Evolutionary conservation across 192 early-diverging fungal genomes (phyloP).

Genomic region (Chytriomyces hyalinus): DNA sequence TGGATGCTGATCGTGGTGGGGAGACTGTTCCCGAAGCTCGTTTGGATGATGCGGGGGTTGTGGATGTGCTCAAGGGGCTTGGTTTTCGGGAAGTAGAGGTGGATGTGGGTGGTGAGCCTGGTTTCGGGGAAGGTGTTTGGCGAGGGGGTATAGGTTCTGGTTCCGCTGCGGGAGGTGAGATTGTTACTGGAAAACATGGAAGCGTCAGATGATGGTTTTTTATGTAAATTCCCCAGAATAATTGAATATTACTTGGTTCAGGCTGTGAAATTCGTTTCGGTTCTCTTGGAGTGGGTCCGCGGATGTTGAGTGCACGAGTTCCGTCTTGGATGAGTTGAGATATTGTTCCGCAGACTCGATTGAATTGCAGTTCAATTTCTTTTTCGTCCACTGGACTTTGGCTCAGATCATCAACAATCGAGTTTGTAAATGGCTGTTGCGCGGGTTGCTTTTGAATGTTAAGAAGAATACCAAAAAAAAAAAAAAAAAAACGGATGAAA

Average conservation of each 20-base stretch:
- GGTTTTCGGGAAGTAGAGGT: not conserved
- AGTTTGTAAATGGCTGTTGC: not conserved
- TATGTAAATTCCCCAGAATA: too few species aligned
- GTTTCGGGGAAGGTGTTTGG: too few species aligned
- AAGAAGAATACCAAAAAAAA: not conserved
- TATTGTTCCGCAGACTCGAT: conserved; percentile 42
- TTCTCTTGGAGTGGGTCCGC: too few species aligned
- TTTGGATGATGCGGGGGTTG: not conserved
- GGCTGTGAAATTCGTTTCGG: too few species aligned
- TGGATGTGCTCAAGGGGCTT: not conserved
- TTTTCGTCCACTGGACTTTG: conserved; percentile 21
- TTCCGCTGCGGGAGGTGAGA: too few species aligned
- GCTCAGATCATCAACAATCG: not conserved
- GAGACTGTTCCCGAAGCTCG: not conserved
- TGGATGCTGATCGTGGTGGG: not conserved
- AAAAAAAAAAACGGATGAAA: not conserved
- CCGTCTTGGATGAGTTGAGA: conserved; percentile 43
- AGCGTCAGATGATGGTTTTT: too few species aligned
- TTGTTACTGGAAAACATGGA: too few species aligned
- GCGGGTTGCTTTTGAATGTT: not conserved
- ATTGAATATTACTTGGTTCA: too few species aligned
- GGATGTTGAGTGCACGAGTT: conserved; percentile 7
- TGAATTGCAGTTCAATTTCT: conserved; percentile 30
- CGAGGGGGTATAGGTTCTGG: too few species aligned
- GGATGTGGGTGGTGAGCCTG: not conserved